phyloP scores from a whole-genome alignment of 2,329 filamentous ascomycete genomes.

The Trichoderma aggressivum region DNA sequence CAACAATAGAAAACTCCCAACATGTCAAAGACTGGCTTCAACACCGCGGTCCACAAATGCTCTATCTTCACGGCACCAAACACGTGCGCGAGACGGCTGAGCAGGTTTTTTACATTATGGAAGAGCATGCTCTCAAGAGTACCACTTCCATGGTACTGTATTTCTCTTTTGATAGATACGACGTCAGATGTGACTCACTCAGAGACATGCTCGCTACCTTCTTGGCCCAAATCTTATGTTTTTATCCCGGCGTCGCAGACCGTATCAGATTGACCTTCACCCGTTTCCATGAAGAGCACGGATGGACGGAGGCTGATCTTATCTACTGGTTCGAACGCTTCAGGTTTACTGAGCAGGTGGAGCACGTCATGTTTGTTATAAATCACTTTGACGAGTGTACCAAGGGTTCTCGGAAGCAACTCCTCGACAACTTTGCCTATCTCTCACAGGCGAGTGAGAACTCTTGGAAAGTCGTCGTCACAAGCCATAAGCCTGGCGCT shows the following conservation, averaged over 20 bases:
- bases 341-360: conserved; percentile 14
- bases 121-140: not conserved
- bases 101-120: conserved; percentile 18
- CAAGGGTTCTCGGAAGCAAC: conserved; percentile 18
- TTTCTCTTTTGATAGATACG: conserved; percentile 19
- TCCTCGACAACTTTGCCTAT: conserved; percentile 18
- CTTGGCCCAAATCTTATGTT: conserved; percentile 16
- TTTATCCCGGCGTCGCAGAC: conserved; percentile 6
- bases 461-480: conserved; percentile 19
- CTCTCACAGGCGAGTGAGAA: conserved; percentile 14
- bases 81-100: conserved; percentile 16
- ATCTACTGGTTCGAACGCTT: conserved; percentile 19
- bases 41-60: conserved; percentile 16
- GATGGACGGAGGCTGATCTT: conserved; percentile 21
- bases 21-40: conserved; percentile 10
- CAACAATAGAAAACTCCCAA: not conserved
- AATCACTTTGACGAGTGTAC: conserved; percentile 21
- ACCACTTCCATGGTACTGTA: conserved; percentile 11
- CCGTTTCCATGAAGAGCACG: conserved; percentile 13
- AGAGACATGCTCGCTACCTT: conserved; percentile 21
- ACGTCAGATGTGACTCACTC: conserved; percentile 17
- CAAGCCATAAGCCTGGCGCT: conserved; percentile 16
- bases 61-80: conserved; percentile 19
- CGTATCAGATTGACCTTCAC: conserved; percentile 10
- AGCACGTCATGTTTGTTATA: conserved; percentile 20